Evolutionary conservation across 1,284 basidiomycete genomes (phyloP).

Genomic region (Caloboletus firmus): DNA sequence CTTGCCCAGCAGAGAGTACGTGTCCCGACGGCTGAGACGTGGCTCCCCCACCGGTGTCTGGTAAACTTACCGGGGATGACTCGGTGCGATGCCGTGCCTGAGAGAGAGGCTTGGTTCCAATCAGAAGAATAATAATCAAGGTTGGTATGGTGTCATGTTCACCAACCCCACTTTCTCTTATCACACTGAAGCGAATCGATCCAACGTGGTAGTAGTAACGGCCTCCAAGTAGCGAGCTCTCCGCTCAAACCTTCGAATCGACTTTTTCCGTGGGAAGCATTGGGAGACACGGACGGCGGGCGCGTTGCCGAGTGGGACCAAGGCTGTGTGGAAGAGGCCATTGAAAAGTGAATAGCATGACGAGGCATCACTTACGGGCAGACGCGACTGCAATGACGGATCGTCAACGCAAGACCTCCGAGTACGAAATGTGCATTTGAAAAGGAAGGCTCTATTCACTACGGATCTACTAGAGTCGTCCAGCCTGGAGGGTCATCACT

Average conservation of each 20-base stretch:
- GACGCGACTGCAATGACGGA: neutral
- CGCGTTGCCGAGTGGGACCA: neutral
- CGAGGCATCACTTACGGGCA: neutral
- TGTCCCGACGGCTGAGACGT: neutral
- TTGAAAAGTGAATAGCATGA: neutral
- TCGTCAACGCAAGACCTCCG: neutral
- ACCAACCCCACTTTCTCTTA: neutral
- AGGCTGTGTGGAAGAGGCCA: constrained; percentile 10
- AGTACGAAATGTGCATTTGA: neutral
- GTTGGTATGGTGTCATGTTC: neutral
- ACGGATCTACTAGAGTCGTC: neutral
- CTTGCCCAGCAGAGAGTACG: neutral
- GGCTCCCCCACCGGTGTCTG: constrained; percentile 10
- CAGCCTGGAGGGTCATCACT: neutral
- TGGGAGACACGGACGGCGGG: neutral
- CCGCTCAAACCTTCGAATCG: neutral
- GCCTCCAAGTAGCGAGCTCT: neutral
- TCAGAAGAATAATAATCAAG: constrained; percentile 9
- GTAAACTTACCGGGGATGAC: constrained; percentile 20
- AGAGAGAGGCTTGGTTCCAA: constrained; percentile 8
- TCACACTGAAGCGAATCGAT: neutral
- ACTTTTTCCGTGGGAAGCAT: constrained; percentile 5
- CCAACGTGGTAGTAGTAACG: neutral
- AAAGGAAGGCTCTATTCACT: neutral
- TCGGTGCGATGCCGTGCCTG: constrained; percentile 3